These are phyloP conservation scores for Aaosphaeria pasadenensis DNA, from an alignment of 2,329 filamentous ascomycete genomes.

Conservation along the genomic window DNA sequence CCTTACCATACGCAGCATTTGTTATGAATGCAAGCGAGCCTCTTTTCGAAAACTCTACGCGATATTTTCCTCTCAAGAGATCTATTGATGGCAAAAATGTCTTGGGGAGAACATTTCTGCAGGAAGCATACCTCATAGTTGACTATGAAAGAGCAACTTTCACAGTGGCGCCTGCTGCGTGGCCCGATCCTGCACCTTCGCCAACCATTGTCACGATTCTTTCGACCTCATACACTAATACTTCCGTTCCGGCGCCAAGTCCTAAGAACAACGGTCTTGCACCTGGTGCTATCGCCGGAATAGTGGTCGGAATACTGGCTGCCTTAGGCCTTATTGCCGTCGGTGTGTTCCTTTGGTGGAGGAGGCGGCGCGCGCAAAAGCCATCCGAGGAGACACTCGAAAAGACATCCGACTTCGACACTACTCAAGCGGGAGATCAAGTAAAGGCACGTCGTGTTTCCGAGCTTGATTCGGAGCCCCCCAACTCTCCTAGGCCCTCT, in stretches of 20 bases:
- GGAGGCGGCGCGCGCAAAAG: slow-evolving; percentile 11
- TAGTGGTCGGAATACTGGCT: slow-evolving; percentile 33
- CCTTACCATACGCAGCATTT: slow-evolving; percentile 28
- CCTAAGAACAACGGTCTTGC: slow-evolving; percentile 11
- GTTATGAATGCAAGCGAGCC: slow-evolving; percentile 12
- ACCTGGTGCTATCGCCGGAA: slow-evolving; percentile 30
- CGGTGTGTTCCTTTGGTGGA: slow-evolving; percentile 26
- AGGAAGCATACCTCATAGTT: slow-evolving; percentile 37
- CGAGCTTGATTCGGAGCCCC: slow-evolving; percentile 32
- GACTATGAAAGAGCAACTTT: slow-evolving; percentile 37
- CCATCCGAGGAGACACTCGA: slow-evolving; percentile 4
- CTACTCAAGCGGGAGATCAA: slow-evolving; percentile 21
- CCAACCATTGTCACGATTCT: slow-evolving; percentile 21
- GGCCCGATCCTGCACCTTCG: slow-evolving; percentile 16
- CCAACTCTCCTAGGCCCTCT: slow-evolving; percentile 19
- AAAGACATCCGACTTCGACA: slow-evolving; percentile 25
- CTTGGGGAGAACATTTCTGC: slow-evolving; percentile 34
- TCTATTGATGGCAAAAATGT: slow-evolving; percentile 20
- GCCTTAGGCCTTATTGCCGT: slow-evolving; percentile 27
- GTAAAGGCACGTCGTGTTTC: slow-evolving; percentile 30
- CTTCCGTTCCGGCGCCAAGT: neutral
- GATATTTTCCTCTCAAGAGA: slow-evolving; percentile 31
- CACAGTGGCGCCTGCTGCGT: slow-evolving; percentile 24
- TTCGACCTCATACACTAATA: slow-evolving; percentile 10
- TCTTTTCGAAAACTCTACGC: slow-evolving; percentile 8